Evolutionary conservation across 2,329 filamentous ascomycete species (phyloP).

Genomic region (Epicoccum nigrum): DNA sequence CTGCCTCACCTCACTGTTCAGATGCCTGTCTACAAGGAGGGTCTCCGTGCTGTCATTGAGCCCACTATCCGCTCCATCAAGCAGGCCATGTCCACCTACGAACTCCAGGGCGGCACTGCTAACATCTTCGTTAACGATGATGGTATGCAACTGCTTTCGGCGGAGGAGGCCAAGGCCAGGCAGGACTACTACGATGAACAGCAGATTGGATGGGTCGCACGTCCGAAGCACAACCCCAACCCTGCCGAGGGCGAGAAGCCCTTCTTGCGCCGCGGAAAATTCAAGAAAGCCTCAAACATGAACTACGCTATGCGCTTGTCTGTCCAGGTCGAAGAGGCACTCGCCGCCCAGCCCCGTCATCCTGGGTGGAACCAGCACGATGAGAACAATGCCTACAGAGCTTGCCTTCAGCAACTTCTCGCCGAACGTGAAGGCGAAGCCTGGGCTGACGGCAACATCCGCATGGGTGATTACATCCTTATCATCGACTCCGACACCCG

Average conservation of each 20-base stretch:
- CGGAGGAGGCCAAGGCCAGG: conserved; percentile 51
- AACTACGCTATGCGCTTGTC: conserved; percentile 71
- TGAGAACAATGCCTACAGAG: conserved; percentile 41
- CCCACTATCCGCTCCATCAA: conserved; percentile 81
- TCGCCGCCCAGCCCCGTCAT: conserved; percentile 46
- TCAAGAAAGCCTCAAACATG: conserved; percentile 70
- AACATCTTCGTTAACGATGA: conserved; percentile 74
- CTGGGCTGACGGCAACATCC: conserved; percentile 83
- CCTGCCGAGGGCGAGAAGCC: conserved; percentile 21
- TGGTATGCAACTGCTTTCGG: conserved; percentile 66
- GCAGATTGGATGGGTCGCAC: conserved; percentile 57
- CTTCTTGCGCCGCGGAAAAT: conserved; percentile 44
- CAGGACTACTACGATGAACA: conserved; percentile 59
- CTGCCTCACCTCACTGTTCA: conserved; percentile 78
- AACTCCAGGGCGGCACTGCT: conserved; percentile 66
- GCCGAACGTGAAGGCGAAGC: conserved; percentile 69
- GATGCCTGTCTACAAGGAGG: conserved; percentile 88
- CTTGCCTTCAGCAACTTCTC: conserved; percentile 65
- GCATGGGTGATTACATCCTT: conserved; percentile 81
- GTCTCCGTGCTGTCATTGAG: conserved; percentile 73
- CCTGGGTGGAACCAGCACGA: conserved; percentile 41
- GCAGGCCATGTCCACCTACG: conserved; percentile 62
- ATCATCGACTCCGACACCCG: conserved; percentile 56
- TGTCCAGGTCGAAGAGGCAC: conserved; percentile 66
- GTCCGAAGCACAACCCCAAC: conserved; percentile 51